Evolutionary conservation across 1,284 basidiomycete genomes (phyloP), one percentile per base, ranked within the genome.

Genomic region (Trichosporon asahii): DNA sequence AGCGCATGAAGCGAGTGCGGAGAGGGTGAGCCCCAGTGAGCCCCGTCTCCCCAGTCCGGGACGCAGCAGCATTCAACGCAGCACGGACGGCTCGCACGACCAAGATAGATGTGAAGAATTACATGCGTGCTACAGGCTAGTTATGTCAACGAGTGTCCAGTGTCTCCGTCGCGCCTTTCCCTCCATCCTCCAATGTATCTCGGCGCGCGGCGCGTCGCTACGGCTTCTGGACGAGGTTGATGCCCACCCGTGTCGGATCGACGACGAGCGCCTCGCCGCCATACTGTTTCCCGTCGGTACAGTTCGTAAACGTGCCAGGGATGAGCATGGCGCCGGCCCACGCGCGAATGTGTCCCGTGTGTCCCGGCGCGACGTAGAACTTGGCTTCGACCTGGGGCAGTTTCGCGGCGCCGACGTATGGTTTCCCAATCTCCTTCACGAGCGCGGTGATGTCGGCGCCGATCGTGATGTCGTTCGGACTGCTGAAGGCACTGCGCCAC

Each of bases 291-390:
- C 15, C 57, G 29, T 61, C 37, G 3, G 33, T 40, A 23, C 63
- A 64, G 0, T 25, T 25, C 14, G 21, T 15, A 0, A 31, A 64
- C 1, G 37, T 35, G 33, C 63, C 63, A 4, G 63, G 63, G 35
- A 64, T 21, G 23, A 40, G 33, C n/a, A 64, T 15, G n/a, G 63
- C 63, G 35, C 35, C 63, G 3, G 63, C 63, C 63, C 63, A 64
- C 1, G 63, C 63, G 11, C 33, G 18, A 6, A 64, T 61, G 33
- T 1, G 2, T 7, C 63, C 63, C 9, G 23, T 37, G 35, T 37
- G 63, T 12, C 33, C 63, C 35, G 33, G 63, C 9, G 63, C 63
- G 63, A 25, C 33, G 63, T 2, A 64, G 63, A 25, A 64, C n/a
- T 25, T 3, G 9, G 63, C 35, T 12, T 23, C 23, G 63, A 64